Conservation (phyloP, 495 filamentous ascomycete species). For the Neurospora sublineolata region DNA sequence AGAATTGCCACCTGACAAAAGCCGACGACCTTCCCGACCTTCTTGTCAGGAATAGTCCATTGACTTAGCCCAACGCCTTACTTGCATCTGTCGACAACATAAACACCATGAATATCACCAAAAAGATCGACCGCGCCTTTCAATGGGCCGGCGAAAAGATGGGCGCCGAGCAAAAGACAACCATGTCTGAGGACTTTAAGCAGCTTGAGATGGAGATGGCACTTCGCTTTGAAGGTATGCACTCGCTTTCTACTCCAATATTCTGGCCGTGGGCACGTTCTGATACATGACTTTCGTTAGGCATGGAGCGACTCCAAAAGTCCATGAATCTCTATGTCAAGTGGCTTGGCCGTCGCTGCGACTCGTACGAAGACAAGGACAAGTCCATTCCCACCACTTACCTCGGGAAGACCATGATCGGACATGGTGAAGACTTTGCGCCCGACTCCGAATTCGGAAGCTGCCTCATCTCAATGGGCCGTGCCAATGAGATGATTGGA, state of each 20-base stretch:
- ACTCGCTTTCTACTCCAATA: background rate
- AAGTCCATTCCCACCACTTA: constrained; percentile 72
- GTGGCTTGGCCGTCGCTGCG: constrained; percentile 74
- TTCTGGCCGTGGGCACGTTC: background rate
- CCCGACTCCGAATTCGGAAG: constrained; percentile 85
- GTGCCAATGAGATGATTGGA: constrained; percentile 78
- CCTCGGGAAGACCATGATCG: constrained; percentile 78
- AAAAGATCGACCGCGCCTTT: constrained; percentile 92
- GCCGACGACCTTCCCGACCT: background rate
- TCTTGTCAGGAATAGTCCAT: background rate
- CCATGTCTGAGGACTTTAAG: constrained; percentile 86
- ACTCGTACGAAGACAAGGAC: constrained; percentile 69
- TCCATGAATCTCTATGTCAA: constrained; percentile 87
- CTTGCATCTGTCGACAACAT: background rate
- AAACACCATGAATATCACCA: constrained; percentile 75
- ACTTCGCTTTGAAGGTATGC: constrained; percentile 76
- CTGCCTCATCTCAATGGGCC: constrained; percentile 70
- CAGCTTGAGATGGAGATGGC: constrained; percentile 86
- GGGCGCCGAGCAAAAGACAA: constrained; percentile 85
- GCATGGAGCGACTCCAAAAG: constrained; percentile 83
- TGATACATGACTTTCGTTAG: constrained; percentile 28
- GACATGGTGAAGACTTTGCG: constrained; percentile 90
- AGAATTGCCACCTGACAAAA: background rate
- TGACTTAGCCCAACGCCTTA: background rate
- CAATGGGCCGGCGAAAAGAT: constrained; percentile 98